Conservation (phyloP, 164 flowering plant species). For the Magnolia changhungtana region DNA sequence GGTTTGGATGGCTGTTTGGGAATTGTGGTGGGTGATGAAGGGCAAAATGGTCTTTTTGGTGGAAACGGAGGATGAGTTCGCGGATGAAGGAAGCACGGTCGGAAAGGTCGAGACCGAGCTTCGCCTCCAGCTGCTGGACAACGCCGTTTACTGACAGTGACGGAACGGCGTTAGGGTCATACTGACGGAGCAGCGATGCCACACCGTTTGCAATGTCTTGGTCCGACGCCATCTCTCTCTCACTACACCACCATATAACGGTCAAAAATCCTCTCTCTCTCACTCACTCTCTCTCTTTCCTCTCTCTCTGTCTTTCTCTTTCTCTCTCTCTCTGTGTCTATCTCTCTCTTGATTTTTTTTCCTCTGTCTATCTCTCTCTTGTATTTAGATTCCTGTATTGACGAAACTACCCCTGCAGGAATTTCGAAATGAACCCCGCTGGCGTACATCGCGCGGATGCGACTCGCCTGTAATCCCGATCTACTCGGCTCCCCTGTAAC, state of each 20-base stretch:
- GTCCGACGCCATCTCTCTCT: constrained; percentile 51
- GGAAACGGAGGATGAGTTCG: constrained; percentile 50
- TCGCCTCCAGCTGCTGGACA: constrained; percentile 52
- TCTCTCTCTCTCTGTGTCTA: neutral
- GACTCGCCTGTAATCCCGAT: too few species aligned
- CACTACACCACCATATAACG: neutral
- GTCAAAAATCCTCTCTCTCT: constrained; percentile 2
- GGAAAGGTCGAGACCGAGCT: constrained; percentile 58
- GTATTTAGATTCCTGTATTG: neutral
- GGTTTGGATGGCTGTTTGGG: constrained; percentile 11
- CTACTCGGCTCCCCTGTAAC: too few species aligned
- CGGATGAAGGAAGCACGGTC: constrained; percentile 60
- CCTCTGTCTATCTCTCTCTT: neutral
- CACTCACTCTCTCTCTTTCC: neutral
- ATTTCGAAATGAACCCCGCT: too few species aligned
- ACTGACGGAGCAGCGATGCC: constrained; percentile 49
- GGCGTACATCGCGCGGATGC: too few species aligned
- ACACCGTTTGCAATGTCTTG: constrained; percentile 59
- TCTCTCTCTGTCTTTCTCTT: neutral
- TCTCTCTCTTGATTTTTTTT: neutral
- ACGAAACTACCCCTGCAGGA: neutral
- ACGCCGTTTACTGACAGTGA: constrained; percentile 44
- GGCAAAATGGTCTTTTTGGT: constrained; percentile 28
- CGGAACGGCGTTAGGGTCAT: constrained; percentile 44
- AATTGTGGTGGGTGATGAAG: constrained; percentile 22